phyloP scores from a whole-genome alignment of 2,329 filamentous ascomycete genomes.

The Scedosporium aurantiacum region DNA sequence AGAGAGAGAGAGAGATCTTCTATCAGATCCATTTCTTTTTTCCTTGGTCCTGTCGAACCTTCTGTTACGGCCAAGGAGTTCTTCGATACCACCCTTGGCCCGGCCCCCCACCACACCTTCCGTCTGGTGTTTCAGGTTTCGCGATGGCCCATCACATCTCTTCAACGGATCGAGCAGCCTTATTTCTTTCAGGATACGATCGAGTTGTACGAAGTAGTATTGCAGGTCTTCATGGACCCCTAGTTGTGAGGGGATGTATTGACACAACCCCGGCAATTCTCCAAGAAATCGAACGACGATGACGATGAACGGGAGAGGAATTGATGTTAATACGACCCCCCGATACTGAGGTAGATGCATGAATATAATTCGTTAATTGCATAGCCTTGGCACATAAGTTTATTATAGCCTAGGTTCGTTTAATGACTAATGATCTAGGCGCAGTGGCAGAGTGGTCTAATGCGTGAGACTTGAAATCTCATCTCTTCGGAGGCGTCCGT shows the following conservation, averaged over 20 bases:
- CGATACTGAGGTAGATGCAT: too few species aligned
- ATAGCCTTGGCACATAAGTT: neutral
- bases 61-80: neutral
- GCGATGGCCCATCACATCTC: neutral
- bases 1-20: too few species aligned
- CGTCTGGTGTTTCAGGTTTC: neutral
- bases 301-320: too few species aligned
- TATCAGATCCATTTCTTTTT: neutral
- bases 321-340: too few species aligned
- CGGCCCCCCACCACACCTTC: neutral
- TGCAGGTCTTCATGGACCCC: too few species aligned
- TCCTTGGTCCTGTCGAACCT: neutral
- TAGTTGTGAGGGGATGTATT: too few species aligned
- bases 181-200: neutral
- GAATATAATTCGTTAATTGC: too few species aligned
- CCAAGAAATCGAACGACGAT: too few species aligned
- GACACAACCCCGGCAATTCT: too few species aligned
- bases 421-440: neutral
- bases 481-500: conserved; percentile 1
- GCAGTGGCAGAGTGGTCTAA: conserved; percentile 1
- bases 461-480: conserved; percentile 1
- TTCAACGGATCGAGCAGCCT: neutral
- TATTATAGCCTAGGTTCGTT: neutral
- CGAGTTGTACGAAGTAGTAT: neutral
- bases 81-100: neutral